Evolutionary conservation across 2,329 filamentous ascomycete genomes (phyloP), one percentile per base, ranked within the genome.

Genomic region (Colletotrichum limetticola): DNA sequence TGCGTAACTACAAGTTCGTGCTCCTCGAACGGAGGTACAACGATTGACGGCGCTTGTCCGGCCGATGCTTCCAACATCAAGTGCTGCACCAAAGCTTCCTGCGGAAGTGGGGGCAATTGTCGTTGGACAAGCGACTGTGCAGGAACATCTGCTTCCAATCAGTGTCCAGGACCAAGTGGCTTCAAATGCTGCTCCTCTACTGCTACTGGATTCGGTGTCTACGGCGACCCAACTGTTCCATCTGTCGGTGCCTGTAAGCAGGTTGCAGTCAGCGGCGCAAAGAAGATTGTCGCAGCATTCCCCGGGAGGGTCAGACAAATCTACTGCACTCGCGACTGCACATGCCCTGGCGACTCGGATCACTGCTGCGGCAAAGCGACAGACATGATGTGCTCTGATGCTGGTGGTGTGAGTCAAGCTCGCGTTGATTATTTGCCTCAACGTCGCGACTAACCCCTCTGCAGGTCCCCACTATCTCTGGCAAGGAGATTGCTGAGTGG

Each of bases 401-500:
- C 74, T 9, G 82, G 81, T 24, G 81, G 82, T 75, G 82, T 84
- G 77, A 79, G 82, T 80, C 14, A 46, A 49, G 19, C 8, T n/a
- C 8, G 5, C 9, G n/a, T 14, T 57, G 28, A 1, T 26, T 53
- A 16, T 26, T 56, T 37, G 26, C 2, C 37, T 1, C 5, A 52
- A 6, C 1, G 12, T 14, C 58, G 49, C 16, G 1, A 2, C 16
- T 62, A 14, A 68, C 9, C 32, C 7, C 6, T 2, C 4, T 19
- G 2, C 66, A 85, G 83, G 71, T 76, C 2, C 79, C 80, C 61
- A 82, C 82, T 8, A 74, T 81, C 24, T 82, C 82, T 1, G 85
- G 85, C 9, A 79, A 80, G 26, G 78, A 84, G 42, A 85, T 87
- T 42, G 86, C 85, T 1, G 84, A 87, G 76, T 87, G 85, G 84